These are phyloP conservation scores for Pisolithus albus DNA, from an alignment of 768 basidiomycete genomes.

Conservation along the genomic window DNA sequence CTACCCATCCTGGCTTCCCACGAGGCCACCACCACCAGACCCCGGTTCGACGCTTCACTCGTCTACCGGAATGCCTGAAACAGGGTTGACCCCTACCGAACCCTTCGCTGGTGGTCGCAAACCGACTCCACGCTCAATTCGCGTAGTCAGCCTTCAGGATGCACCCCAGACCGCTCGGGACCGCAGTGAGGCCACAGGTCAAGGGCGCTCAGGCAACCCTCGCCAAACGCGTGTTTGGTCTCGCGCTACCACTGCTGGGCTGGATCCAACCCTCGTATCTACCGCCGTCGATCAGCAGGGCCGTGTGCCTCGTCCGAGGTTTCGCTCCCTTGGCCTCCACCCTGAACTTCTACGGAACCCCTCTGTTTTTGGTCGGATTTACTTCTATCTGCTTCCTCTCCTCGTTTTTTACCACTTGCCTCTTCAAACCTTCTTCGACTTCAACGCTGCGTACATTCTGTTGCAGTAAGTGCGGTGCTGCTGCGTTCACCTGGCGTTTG, in stretches of 20 bases:
- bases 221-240: constrained; percentile 50
- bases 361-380: constrained; percentile 44
- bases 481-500: background rate
- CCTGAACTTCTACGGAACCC: constrained; percentile 62
- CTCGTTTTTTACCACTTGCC: constrained; percentile 66
- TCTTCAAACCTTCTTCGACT: constrained; percentile 81
- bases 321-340: constrained; percentile 61
- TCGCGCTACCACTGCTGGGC: constrained; percentile 42
- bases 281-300: constrained; percentile 27
- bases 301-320: constrained; percentile 50
- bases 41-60: constrained; percentile 67
- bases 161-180: constrained; percentile 35
- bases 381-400: constrained; percentile 66
- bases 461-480: constrained; percentile 56
- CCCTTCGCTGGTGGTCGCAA: constrained; percentile 51
- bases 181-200: constrained; percentile 45
- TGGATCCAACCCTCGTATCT: constrained; percentile 40
- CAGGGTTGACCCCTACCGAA: constrained; percentile 28
- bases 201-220: constrained; percentile 37
- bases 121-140: constrained; percentile 73
- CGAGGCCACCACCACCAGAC: constrained; percentile 66
- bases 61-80: constrained; percentile 36
- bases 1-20: constrained; percentile 83
- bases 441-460: constrained; percentile 79
- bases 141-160: constrained; percentile 69